Percentiles rank a stretch among this genome's conserved stretches.
Conservation (phyloP, 208 protist species). For the Zelonia costaricensis region DNA sequence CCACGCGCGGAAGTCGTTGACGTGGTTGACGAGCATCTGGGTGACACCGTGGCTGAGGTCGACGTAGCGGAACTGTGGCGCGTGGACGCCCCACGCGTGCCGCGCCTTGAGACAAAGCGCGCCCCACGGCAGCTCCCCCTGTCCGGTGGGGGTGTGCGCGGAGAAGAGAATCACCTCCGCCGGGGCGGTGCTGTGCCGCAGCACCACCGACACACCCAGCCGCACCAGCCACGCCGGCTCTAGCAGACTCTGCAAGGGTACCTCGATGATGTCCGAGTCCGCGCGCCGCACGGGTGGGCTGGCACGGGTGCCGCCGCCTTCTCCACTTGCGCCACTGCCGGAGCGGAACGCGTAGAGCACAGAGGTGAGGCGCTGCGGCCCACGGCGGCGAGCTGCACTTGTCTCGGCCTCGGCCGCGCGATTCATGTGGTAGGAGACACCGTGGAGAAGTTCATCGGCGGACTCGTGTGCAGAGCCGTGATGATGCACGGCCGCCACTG, state of each 20-base stretch:
- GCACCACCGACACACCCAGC: conserved; percentile 4
- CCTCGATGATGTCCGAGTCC: conserved; percentile 5
- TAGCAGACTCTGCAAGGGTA: conserved; percentile 9
- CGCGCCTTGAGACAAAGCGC: conserved; percentile 11
- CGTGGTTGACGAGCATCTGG: conserved; percentile 12
- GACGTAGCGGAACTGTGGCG: conserved; percentile 18
- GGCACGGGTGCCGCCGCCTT: background rate
- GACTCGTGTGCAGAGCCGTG: background rate
- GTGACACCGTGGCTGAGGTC: conserved; percentile 2
- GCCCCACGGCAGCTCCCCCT: conserved; percentile 12
- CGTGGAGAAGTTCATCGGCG: conserved; percentile 1
- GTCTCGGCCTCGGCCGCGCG: background rate
- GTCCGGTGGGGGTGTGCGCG: background rate
- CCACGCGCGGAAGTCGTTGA: conserved; percentile 13
- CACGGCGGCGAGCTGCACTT: background rate
- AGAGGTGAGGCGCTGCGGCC: conserved; percentile 2
- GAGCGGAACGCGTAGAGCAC: conserved; percentile 8
- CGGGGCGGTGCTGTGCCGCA: conserved; percentile 17
- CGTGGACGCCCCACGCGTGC: conserved; percentile 10
- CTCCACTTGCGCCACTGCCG: background rate
- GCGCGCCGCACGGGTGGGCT: conserved; percentile 11
- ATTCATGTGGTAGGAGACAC: conserved; percentile 5
- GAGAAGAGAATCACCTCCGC: conserved; percentile 17
- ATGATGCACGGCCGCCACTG: conserved; percentile 9
- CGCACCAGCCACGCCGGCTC: conserved; percentile 3